Percentiles rank a stretch among this genome's conserved stretches.
These are phyloP conservation scores for Gnomoniopsis smithogilvyi DNA, from an alignment of 2,329 filamentous ascomycete species.

Conservation along the genomic window DNA sequence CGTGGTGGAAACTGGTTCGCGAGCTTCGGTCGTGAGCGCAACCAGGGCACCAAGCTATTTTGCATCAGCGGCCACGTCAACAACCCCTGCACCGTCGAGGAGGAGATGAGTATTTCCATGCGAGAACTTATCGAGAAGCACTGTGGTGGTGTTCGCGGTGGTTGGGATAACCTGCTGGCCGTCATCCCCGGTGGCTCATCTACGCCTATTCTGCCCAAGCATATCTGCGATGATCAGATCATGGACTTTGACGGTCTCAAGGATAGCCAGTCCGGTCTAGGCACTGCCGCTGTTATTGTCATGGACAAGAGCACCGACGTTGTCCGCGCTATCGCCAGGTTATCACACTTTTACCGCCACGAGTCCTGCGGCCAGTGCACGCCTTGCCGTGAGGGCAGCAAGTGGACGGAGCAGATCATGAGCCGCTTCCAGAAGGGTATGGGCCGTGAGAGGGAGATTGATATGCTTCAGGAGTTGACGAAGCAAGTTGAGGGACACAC, in stretches of 20 bases:
- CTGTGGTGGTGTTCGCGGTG: constrained; percentile 92
- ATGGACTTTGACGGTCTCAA: constrained; percentile 99
- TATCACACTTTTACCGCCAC: constrained; percentile 97
- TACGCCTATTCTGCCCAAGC: constrained; percentile 90
- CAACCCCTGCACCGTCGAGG: constrained; percentile 95
- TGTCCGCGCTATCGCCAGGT: constrained; percentile 86
- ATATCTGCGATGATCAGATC: constrained; percentile 86
- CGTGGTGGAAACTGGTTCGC: constrained; percentile 93
- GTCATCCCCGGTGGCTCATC: constrained; percentile 96
- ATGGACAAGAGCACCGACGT: constrained; percentile 99
- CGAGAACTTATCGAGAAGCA: constrained; percentile 97
- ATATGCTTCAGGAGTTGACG: constrained; percentile 98
- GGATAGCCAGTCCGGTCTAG: constrained; percentile 94
- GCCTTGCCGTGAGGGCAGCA: constrained; percentile 97
- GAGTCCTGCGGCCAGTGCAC: constrained; percentile 99
- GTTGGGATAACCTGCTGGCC: constrained; percentile 96
- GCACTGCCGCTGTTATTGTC: constrained; percentile 95
- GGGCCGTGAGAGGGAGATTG: constrained; percentile 87
- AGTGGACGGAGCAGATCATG: constrained; percentile 99
- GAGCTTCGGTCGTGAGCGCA: constrained; percentile 89
- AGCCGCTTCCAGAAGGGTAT: constrained; percentile 88
- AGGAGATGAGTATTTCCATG: constrained; percentile 98
- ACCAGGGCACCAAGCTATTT: constrained; percentile 95
- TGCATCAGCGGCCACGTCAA: constrained; percentile 99
- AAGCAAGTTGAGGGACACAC: constrained; percentile 99